These are phyloP conservation scores for Parsonsia alboflavescens DNA, from an alignment of 257 asterid species.

Conservation along the genomic window DNA sequence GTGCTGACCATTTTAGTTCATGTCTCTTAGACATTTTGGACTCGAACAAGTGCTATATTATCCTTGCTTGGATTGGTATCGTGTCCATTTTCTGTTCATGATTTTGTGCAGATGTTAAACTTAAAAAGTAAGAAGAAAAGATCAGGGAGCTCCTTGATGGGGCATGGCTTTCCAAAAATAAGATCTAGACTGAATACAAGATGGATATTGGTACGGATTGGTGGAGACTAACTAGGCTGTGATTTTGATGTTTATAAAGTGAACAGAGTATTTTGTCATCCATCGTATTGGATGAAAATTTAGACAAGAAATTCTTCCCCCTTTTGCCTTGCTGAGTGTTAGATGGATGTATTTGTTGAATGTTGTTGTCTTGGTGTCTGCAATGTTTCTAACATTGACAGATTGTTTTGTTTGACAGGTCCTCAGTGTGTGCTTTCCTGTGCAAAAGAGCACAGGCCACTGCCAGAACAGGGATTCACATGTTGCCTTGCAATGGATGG, in stretches of 20 bases:
- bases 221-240: background rate
- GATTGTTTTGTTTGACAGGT: constrained; percentile 44
- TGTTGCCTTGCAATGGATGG: constrained; percentile 99
- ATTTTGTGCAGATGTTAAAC: background rate
- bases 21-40: background rate
- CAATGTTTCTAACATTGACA: background rate
- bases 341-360: background rate
- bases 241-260: background rate
- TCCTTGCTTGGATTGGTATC: background rate
- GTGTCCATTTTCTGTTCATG: background rate
- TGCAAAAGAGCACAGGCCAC: constrained; percentile 79
- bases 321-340: background rate
- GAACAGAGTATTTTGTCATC: background rate
- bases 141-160: constrained; percentile 1
- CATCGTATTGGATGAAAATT: background rate
- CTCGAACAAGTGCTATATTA: background rate
- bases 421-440: constrained; percentile 90
- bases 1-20: background rate
- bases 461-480: constrained; percentile 78
- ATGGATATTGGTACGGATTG: background rate
- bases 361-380: background rate
- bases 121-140: background rate
- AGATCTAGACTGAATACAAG: background rate
- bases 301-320: background rate
- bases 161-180: background rate